phyloP scores from a whole-genome alignment of 1,284 basidiomycete genomes.

The Ganoderma lucidum region DNA sequence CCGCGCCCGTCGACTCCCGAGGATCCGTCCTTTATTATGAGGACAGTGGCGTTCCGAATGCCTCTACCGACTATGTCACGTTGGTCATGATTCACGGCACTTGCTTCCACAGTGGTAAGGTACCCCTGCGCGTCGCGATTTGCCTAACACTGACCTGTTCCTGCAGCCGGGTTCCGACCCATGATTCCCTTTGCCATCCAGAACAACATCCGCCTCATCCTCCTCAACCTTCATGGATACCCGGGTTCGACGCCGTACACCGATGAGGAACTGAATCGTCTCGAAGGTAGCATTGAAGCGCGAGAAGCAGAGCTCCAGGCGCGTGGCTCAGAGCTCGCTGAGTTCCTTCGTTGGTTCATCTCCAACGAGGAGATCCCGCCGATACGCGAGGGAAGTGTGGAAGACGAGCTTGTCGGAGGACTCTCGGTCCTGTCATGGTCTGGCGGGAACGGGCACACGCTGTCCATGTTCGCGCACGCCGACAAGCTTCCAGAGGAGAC shows the following conservation, averaged over 20 bases:
- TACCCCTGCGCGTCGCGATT: neutral
- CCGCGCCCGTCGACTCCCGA: slow-evolving; percentile 28
- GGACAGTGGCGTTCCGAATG: slow-evolving; percentile 27
- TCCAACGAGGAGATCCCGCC: slow-evolving; percentile 35
- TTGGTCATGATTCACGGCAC: slow-evolving; percentile 39
- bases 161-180: slow-evolving; percentile 37
- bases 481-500: slow-evolving; percentile 32
- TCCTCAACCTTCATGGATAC: slow-evolving; percentile 44
- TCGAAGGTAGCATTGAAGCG: slow-evolving; percentile 12
- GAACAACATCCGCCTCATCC: slow-evolving; percentile 39
- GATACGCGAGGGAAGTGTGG: slow-evolving; percentile 9
- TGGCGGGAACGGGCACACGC: slow-evolving; percentile 29
- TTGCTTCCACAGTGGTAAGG: slow-evolving; percentile 36
- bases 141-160: neutral
- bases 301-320: slow-evolving; percentile 28
- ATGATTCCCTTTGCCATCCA: slow-evolving; percentile 37
- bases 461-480: slow-evolving; percentile 37
- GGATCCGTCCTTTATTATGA: slow-evolving; percentile 34
- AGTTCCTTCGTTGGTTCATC: slow-evolving; percentile 40
- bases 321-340: slow-evolving; percentile 37
- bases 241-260: slow-evolving; percentile 39
- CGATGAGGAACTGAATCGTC: slow-evolving; percentile 32
- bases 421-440: slow-evolving; percentile 42
- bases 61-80: slow-evolving; percentile 31
- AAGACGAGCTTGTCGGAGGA: slow-evolving; percentile 32